phyloP scores from a whole-genome alignment of 2,329 filamentous ascomycete species.

The Calonectria naviculata region DNA sequence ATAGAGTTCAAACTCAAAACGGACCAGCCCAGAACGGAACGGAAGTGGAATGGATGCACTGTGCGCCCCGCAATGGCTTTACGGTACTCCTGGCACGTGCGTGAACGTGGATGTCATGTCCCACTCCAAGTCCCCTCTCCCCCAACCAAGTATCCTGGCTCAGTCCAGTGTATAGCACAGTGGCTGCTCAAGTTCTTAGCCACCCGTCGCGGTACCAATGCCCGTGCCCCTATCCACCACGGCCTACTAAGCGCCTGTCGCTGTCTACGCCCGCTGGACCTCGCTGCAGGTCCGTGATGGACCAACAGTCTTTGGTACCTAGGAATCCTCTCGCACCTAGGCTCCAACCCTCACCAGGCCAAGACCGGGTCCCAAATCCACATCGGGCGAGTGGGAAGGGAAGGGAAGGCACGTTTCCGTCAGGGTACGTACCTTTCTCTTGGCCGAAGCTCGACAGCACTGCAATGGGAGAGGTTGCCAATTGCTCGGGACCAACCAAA shows the following conservation, averaged over 20 bases:
- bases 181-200: background rate
- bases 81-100: background rate
- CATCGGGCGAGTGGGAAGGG: slow-evolving; percentile 4
- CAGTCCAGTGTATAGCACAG: background rate
- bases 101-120: background rate
- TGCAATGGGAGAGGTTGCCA: background rate
- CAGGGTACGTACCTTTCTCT: slow-evolving; percentile 12
- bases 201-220: background rate
- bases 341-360: background rate
- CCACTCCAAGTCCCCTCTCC: slow-evolving; percentile 7
- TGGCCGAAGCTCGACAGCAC: background rate
- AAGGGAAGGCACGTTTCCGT: slow-evolving; percentile 13
- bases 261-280: background rate
- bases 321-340: background rate
- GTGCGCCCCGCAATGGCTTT: background rate
- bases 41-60: background rate
- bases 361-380: background rate
- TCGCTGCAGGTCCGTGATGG: background rate
- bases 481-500: slow-evolving; percentile 35
- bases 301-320: background rate
- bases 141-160: background rate
- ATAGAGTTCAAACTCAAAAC: background rate
- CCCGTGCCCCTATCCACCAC: background rate
- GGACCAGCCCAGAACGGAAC: background rate
- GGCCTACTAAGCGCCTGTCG: background rate